phyloP scores from a whole-genome alignment of 495 filamentous ascomycete genomes.

The Neurospora terricola region DNA sequence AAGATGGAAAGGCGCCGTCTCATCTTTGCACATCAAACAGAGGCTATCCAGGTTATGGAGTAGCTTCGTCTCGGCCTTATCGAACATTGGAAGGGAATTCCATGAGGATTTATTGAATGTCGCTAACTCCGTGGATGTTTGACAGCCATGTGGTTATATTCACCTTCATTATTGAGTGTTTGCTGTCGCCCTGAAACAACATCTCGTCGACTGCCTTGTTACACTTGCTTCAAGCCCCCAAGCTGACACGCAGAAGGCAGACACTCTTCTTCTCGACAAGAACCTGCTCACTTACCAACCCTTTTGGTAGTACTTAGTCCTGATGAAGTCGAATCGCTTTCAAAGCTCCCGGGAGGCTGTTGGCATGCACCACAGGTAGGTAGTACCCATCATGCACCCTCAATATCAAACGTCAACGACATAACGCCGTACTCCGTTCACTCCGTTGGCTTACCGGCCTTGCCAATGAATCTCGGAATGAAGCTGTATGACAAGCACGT shows the following conservation, averaged over 20 bases:
- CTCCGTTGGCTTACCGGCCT: no score
- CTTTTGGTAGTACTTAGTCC: no score
- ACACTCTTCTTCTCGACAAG: background rate
- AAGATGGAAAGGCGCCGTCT: background rate
- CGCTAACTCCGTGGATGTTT: background rate
- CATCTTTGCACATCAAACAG: background rate
- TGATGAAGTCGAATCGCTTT: no score
- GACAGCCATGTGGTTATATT: background rate
- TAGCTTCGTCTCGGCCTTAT: background rate
- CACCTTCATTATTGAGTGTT: background rate
- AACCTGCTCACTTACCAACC: no score
- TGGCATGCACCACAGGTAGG: no score
- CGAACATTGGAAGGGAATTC: background rate
- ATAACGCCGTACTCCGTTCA: background rate
- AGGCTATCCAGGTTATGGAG: background rate
- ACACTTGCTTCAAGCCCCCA: background rate
- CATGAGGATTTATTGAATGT: background rate
- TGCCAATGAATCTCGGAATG: no score
- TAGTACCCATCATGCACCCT: background rate
- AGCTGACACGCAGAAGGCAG: no score
- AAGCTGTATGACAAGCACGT: background rate
- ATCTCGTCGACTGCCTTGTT: background rate
- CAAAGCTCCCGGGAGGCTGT: no score
- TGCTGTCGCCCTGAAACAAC: background rate
- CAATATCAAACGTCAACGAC: background rate